Base-by-base conservation (phyloP, 257 asterid species). In the Jacaranda mimosifolia region DNA sequence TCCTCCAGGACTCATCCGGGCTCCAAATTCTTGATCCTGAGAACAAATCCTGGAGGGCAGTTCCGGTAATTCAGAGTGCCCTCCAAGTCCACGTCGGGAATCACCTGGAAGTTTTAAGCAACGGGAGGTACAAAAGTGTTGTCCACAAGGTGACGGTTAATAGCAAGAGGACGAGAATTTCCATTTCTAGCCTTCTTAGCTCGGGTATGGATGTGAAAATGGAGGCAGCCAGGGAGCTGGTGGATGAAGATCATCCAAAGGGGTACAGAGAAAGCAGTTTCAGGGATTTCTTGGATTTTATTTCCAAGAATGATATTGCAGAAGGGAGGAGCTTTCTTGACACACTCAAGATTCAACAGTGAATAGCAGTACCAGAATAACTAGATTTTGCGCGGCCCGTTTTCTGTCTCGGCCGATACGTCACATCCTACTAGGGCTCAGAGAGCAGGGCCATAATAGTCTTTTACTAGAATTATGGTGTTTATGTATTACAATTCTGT, bases 101-200 rank as follows among this genome's bases (percentile, higher is more conserved):
- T 58, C 91, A 83, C 71, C 65, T 88, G 4, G 96, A 87, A 70
- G 89, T 88, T 0, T 70, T 87, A 0, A 90, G 87, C 77, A 90
- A 88, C 40, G 87, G 93, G 4, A 58, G 75, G 74, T 88, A 83
- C 39, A 83, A 74, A 64, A 78, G 91, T 39, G 75, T 78, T 19
- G 73, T 87, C 18, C 89, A 87, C 49, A 80, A 58, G 38, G 91
- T 73, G 6, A 74, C 49, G 0, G 75, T 87, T 0, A 79, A 67
- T n/a, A 36, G 49, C 13, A 83, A 87, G 0, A 78, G 36, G 57
- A 78, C 64, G 2, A 80, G 93, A 36, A 62, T 87, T 35, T 88
- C 92, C 9, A 11, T 88, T 36, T 87, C 88, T 1, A 79, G 89
- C 4, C 84, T 90, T 9, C 92, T 84, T 55, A 70, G 85, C 19